Percentiles rank a stretch among this genome's conserved stretches.
Evolutionary conservation across 2,329 filamentous ascomycete genomes (phyloP).

Genomic region (Clonostachys byssicola): DNA sequence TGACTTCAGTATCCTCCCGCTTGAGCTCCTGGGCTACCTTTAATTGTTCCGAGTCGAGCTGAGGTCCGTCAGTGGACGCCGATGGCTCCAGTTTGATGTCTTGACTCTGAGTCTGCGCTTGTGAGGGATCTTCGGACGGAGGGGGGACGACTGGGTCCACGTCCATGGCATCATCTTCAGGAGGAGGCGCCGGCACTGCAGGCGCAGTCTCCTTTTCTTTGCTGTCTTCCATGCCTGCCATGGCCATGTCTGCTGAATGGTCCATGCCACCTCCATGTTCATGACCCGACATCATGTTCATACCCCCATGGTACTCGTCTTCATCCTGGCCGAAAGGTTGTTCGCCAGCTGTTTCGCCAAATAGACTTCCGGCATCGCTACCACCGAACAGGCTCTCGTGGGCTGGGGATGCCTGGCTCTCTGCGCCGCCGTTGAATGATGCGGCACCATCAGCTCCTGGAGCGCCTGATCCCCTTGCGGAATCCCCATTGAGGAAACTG

Average conservation of each 20-base stretch:
- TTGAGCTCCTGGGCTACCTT: not conserved
- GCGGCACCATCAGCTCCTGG: conserved; percentile 19
- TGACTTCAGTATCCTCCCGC: not conserved
- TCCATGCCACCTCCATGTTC: conserved; percentile 34
- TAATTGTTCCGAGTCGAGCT: not conserved
- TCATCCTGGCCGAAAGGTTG: conserved; percentile 75
- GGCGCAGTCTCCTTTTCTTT: conserved; percentile 15
- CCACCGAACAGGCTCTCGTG: conserved; percentile 81
- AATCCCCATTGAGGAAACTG: not conserved
- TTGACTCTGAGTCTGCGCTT: not conserved
- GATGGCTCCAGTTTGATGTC: not conserved
- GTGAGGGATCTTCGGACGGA: too few species aligned
- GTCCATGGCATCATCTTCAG: conserved; percentile 18
- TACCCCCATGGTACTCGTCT: conserved; percentile 74
- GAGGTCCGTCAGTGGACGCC: not conserved
- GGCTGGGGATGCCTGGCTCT: conserved; percentile 62
- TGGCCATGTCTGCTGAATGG: conserved; percentile 36
- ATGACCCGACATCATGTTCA: conserved; percentile 48
- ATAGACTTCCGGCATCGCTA: conserved; percentile 77
- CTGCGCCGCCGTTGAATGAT: conserved; percentile 32
- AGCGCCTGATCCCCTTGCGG: conserved; percentile 1
- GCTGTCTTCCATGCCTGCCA: conserved; percentile 23
- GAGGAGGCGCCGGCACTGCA: conserved; percentile 14
- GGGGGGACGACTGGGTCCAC: conserved; percentile 9
- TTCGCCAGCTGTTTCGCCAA: conserved; percentile 67